Conservation (phyloP, 1,139 yeast species). For the Hansenula lynferdii region DNA sequence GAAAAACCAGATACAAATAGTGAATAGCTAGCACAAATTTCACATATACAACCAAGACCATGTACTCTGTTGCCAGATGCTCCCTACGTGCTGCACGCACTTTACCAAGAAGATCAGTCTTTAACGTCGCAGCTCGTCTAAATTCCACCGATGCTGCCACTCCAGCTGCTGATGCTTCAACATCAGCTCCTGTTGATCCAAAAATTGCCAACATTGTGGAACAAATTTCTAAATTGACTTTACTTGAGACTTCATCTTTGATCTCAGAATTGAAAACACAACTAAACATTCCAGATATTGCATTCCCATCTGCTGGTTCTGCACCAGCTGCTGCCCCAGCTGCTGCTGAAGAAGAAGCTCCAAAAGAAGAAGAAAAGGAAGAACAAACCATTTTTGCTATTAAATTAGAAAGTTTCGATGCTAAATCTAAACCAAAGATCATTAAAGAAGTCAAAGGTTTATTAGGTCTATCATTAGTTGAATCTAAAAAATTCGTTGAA, state of each 20-base stretch:
- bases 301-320: slow-evolving; percentile 73
- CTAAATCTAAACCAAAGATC: slow-evolving; percentile 94
- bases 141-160: slow-evolving; percentile 52
- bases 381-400: slow-evolving; percentile 92
- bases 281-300: slow-evolving; percentile 89
- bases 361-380: slow-evolving; percentile 73
- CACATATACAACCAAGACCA: slow-evolving; percentile 2
- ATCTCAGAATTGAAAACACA: slow-evolving; percentile 79
- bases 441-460: slow-evolving; percentile 94
- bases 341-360: slow-evolving; percentile 69
- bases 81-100: slow-evolving; percentile 19
- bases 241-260: slow-evolving; percentile 84
- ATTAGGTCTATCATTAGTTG: slow-evolving; percentile 90
- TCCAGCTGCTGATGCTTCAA: slow-evolving; percentile 28
- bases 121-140: slow-evolving; percentile 31
- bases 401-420: slow-evolving; percentile 90
- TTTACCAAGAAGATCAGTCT: slow-evolving; percentile 13
- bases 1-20: slow-evolving; percentile 1
- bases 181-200: slow-evolving; percentile 64
- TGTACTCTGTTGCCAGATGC: slow-evolving; percentile 20
- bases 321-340: slow-evolving; percentile 68
- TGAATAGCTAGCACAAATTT: slow-evolving; percentile 13
- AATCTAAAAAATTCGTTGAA: slow-evolving; percentile 96
- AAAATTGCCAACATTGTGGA: slow-evolving; percentile 86
- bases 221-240: slow-evolving; percentile 81